These are phyloP conservation scores for Fusarium sp. DNA, from an alignment of 2,329 filamentous ascomycete genomes.

Conservation along the genomic window DNA sequence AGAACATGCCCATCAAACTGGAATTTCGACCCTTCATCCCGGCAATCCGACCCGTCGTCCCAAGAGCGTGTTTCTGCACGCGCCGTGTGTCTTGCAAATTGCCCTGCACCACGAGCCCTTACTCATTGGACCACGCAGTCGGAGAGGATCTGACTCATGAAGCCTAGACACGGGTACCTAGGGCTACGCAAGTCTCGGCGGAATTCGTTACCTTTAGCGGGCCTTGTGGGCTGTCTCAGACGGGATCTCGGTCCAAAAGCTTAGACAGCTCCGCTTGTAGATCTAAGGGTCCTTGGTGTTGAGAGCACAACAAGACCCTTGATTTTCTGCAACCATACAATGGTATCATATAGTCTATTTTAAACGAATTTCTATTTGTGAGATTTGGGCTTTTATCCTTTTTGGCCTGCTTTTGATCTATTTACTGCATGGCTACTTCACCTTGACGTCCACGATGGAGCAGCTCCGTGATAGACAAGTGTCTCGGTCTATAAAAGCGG, in stretches of 20 bases:
- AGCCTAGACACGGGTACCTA: background rate
- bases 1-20: background rate
- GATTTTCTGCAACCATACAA: background rate
- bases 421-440: background rate
- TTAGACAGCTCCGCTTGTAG: background rate
- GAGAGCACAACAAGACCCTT: background rate
- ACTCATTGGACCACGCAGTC: background rate
- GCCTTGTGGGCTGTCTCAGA: background rate
- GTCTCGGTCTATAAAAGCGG: background rate
- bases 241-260: background rate
- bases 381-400: no score
- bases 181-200: background rate
- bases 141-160: background rate
- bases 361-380: no score
- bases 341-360: background rate
- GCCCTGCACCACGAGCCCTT: background rate
- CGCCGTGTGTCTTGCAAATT: background rate
- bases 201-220: background rate
- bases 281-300: background rate
- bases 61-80: background rate
- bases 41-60: background rate
- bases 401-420: background rate
- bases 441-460: background rate
- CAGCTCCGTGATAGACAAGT: background rate
- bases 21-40: background rate